These are phyloP conservation scores for Teunomyces aglyptinius DNA, from an alignment of 805 yeast genomes.

Conservation along the genomic window DNA sequence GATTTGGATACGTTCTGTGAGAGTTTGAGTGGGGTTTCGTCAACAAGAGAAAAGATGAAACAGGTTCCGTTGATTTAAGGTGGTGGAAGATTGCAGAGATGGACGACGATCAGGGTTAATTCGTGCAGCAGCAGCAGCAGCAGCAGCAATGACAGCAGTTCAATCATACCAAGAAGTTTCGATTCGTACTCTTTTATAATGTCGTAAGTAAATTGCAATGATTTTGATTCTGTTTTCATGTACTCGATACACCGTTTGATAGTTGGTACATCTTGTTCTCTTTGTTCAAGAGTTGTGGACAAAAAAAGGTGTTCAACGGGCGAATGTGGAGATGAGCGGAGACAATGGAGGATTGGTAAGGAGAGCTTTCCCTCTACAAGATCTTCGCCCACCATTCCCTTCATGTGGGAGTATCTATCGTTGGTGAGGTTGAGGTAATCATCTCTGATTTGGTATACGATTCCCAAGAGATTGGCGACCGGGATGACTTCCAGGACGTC, in stretches of 20 bases:
- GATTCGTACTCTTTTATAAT: slow-evolving; percentile 21
- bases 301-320: slow-evolving; percentile 18
- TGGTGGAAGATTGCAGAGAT: slow-evolving; percentile 3
- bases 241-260: slow-evolving; percentile 13
- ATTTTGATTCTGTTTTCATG: slow-evolving; percentile 20
- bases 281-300: not conserved
- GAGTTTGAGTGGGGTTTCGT: slow-evolving; percentile 10
- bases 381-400: slow-evolving; percentile 72
- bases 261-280: not conserved
- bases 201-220: slow-evolving; percentile 24
- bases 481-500: slow-evolving; percentile 41
- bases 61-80: slow-evolving; percentile 8
- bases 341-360: slow-evolving; percentile 72
- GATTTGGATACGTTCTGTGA: slow-evolving; percentile 27
- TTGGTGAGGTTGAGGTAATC: slow-evolving; percentile 72
- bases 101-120: not conserved
- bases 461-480: slow-evolving; percentile 74
- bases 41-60: slow-evolving; percentile 7
- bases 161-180: slow-evolving; percentile 16
- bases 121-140: too few relatives aligned
- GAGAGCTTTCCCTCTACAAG: slow-evolving; percentile 87
- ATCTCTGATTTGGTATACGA: slow-evolving; percentile 81
- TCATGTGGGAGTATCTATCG: slow-evolving; percentile 55
- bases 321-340: slow-evolving; percentile 12
- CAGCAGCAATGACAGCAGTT: not conserved